Conservation (phyloP, 257 asterid species). For the Handroanthus guayacan region DNA sequence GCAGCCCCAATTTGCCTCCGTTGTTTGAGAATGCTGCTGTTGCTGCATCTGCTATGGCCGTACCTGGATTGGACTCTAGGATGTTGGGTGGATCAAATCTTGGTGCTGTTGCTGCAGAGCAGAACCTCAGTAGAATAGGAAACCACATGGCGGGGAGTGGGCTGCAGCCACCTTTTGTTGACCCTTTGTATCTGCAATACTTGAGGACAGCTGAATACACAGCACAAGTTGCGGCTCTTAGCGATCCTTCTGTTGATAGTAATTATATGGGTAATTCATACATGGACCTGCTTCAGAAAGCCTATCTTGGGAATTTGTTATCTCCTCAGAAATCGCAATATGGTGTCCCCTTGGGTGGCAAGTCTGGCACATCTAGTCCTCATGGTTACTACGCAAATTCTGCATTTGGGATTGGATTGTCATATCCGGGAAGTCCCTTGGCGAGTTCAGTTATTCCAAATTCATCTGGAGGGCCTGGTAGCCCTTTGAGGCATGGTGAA, state of each 20-base stretch:
- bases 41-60: slow-evolving; percentile 80
- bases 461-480: slow-evolving; percentile 78
- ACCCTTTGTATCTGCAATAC: slow-evolving; percentile 84
- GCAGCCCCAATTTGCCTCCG: slow-evolving; percentile 78
- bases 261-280: slow-evolving; percentile 72
- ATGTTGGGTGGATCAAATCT: slow-evolving; percentile 71
- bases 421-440: slow-evolving; percentile 89
- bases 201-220: slow-evolving; percentile 78
- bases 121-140: slow-evolving; percentile 62
- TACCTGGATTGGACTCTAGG: slow-evolving; percentile 81
- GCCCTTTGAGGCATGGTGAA: slow-evolving; percentile 87
- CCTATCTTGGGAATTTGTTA: slow-evolving; percentile 68
- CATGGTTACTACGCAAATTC: slow-evolving; percentile 83
- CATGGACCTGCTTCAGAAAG: slow-evolving; percentile 85
- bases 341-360: slow-evolving; percentile 61
- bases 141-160: slow-evolving; percentile 68
- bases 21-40: slow-evolving; percentile 97
- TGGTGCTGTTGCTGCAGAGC: slow-evolving; percentile 59
- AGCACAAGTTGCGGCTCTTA: slow-evolving; percentile 72
- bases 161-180: slow-evolving; percentile 63
- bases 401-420: slow-evolving; percentile 66
- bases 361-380: slow-evolving; percentile 60
- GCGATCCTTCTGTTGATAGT: slow-evolving; percentile 71
- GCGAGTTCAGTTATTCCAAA: slow-evolving; percentile 64
- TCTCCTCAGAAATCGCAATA: slow-evolving; percentile 82